Evolutionary conservation across 129 eudicot genomes (phyloP), one percentile per base, ranked within the genome.

Genomic region (Artemisia tridentata): DNA sequence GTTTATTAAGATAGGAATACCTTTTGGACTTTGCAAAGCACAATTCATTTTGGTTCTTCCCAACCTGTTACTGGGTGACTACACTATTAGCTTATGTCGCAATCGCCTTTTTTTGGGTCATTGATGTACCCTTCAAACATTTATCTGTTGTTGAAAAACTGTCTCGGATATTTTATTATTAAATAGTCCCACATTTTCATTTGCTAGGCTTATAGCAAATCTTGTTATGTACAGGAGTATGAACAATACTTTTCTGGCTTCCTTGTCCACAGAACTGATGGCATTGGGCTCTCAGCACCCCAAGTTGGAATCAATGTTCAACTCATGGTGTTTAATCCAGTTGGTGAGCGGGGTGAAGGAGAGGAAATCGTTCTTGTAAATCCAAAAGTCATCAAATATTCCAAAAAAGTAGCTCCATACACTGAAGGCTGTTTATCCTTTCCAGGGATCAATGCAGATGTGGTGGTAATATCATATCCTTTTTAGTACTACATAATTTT

Each of bases 271-370:
- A 95, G 95, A 88, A 95, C 93, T 85, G 96, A 90, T 75, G 99
- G 99, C 73, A 90, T 95, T 71, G 97, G 99, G 77, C 96, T 95
- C 59, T 88, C 97, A 20, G 97, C 97, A 56, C 99, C 97, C 54
- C 97, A 95, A 75, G 97, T 95, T 69, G 99, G 97, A 65, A 63
- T 90, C 17, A 90, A 86, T 74, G 86, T 90, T 46, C 93, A 88
- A 76, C 95, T 95, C 45, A 95, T 95, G 97, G 99, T 95, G 68
- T 95, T 95, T 72, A 95, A 95, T 82, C 88, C 89, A 11, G 88
- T 48, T 74, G 99, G 96, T 46, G 96, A 80, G 43, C 96, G 85
- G 45, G 99, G 96, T 55, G 97, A 88, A 83, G 97, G 99, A 68
- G 97, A 95, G 61, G 99, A 95, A 75, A 75, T 95, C 56, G 91